These are phyloP conservation scores for Backusella psychrophila DNA, from an alignment of 192 early-diverging fungal species.

Conservation along the genomic window DNA sequence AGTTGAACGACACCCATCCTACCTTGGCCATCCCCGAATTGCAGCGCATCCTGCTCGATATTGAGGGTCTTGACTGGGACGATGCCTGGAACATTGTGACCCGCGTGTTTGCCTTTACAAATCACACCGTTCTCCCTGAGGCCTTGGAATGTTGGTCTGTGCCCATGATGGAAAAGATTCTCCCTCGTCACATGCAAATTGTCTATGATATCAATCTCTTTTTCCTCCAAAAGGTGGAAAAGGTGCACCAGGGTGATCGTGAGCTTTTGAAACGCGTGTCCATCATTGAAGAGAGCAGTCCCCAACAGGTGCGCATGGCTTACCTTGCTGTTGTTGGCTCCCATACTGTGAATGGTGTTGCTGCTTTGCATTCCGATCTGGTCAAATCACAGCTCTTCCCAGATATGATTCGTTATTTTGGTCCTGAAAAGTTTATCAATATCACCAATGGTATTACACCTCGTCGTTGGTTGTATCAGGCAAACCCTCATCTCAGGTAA, in stretches of 20 bases:
- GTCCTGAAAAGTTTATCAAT: slow-evolving; percentile 87
- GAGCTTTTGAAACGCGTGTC: slow-evolving; percentile 83
- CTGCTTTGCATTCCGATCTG: slow-evolving; percentile 79
- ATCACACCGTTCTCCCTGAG: slow-evolving; percentile 98
- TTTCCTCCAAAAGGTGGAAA: slow-evolving; percentile 96
- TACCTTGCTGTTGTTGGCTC: slow-evolving; percentile 90
- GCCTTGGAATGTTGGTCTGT: slow-evolving; percentile 98
- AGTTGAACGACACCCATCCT: slow-evolving; percentile 98
- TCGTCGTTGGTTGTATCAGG: slow-evolving; percentile 95
- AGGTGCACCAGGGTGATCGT: slow-evolving; percentile 81
- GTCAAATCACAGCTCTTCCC: slow-evolving; percentile 82
- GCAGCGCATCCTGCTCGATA: slow-evolving; percentile 90
- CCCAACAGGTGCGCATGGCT: slow-evolving; percentile 97
- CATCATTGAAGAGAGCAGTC: slow-evolving; percentile 89
- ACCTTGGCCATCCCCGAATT: slow-evolving; percentile 95
- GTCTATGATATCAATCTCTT: slow-evolving; percentile 99
- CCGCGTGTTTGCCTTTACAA: slow-evolving; percentile 93
- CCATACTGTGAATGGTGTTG: slow-evolving; percentile 96
- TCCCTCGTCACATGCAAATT: slow-evolving; percentile 97
- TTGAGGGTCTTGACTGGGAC: slow-evolving; percentile 90
- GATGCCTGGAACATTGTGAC: slow-evolving; percentile 90
- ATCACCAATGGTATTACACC: slow-evolving; percentile 98
- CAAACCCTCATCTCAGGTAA: slow-evolving; percentile 78
- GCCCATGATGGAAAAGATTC: slow-evolving; percentile 86
- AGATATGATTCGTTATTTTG: slow-evolving; percentile 89